These are phyloP conservation scores for Pneumocystis canis DNA, from an alignment of 1,139 yeast genomes.

Conservation along the genomic window DNA sequence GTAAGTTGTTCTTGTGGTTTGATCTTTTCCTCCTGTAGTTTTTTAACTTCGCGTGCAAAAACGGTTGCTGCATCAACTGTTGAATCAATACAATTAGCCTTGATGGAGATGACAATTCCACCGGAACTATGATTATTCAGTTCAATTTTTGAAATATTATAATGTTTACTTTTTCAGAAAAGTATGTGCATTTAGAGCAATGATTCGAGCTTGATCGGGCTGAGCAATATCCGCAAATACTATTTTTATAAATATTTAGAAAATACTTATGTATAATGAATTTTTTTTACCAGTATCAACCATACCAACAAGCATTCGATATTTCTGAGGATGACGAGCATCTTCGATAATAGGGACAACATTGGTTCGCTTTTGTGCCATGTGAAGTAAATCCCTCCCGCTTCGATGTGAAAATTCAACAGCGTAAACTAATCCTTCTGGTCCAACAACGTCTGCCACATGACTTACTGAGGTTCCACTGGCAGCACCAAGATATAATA, in stretches of 20 bases:
- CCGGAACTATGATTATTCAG: conserved; percentile 32
- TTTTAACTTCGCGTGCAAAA: conserved; percentile 97
- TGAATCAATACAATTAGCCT: conserved; percentile 99
- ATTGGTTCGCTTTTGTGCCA: conserved; percentile 99
- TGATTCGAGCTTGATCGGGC: conserved; percentile 99
- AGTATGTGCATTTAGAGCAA: conserved; percentile 93
- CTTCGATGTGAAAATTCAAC: conserved; percentile 99
- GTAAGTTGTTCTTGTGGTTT: conserved; percentile 98
- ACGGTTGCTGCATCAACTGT: conserved; percentile 99
- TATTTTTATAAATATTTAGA: conserved; percentile 82
- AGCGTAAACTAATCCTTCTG: conserved; percentile 96
- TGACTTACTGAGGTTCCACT: conserved; percentile 98
- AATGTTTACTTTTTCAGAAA: conserved; percentile 71
- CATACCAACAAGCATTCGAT: conserved; percentile 24
- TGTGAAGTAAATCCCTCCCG: conserved; percentile 95
- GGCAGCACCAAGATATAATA: conserved; percentile 95
- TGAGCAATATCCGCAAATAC: conserved; percentile 99
- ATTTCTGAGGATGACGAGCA: conserved; percentile 99
- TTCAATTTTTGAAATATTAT: background rate
- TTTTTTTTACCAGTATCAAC: background rate
- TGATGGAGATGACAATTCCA: conserved; percentile 93
- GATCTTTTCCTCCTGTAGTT: conserved; percentile 95
- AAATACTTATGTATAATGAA: conserved; percentile 52
- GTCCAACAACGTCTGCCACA: conserved; percentile 96
- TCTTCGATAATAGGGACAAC: conserved; percentile 97